phyloP scores from a whole-genome alignment of 2,329 filamentous ascomycete genomes.

The Rhynchosporium graminicola region DNA sequence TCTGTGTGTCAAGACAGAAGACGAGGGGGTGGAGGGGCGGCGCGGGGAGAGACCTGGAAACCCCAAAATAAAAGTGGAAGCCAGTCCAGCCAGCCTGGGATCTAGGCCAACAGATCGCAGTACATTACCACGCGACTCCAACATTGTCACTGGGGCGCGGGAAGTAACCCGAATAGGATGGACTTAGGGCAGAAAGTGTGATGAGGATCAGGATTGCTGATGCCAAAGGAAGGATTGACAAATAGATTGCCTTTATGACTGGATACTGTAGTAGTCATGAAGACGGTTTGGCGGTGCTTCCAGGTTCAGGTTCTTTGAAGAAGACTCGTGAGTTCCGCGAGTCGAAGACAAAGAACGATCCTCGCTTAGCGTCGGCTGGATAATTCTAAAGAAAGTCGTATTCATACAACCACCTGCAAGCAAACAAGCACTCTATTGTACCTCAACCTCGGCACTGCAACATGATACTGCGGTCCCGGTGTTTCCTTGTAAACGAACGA shows the following conservation, averaged over 20 bases:
- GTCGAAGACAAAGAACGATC: no score
- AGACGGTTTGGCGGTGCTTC: no score
- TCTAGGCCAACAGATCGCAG: neutral
- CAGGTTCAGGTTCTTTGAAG: neutral
- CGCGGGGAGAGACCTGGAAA: neutral
- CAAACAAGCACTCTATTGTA: neutral
- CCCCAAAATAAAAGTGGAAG: neutral
- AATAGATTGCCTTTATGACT: constrained; percentile 7
- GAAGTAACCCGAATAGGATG: constrained; percentile 10
- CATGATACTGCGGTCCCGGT: constrained; percentile 24
- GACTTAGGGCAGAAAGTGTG: neutral
- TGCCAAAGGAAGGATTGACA: constrained; percentile 8
- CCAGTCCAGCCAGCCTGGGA: neutral
- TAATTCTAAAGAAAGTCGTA: no score
- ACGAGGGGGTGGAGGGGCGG: constrained; percentile 5
- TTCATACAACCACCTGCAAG: no score
- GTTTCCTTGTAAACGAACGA: constrained; percentile 11
- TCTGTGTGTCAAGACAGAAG: constrained; percentile 8
- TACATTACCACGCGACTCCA: constrained; percentile 13
- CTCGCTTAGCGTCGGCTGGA: neutral
- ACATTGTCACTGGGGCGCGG: constrained; percentile 8
- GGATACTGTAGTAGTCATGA: neutral
- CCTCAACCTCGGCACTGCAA: constrained; percentile 13
- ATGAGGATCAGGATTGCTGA: constrained; percentile 5
- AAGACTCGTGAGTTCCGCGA: neutral